Evolutionary conservation across 2,329 filamentous ascomycete species (phyloP).

Genomic region (Xylariaceae sp.): DNA sequence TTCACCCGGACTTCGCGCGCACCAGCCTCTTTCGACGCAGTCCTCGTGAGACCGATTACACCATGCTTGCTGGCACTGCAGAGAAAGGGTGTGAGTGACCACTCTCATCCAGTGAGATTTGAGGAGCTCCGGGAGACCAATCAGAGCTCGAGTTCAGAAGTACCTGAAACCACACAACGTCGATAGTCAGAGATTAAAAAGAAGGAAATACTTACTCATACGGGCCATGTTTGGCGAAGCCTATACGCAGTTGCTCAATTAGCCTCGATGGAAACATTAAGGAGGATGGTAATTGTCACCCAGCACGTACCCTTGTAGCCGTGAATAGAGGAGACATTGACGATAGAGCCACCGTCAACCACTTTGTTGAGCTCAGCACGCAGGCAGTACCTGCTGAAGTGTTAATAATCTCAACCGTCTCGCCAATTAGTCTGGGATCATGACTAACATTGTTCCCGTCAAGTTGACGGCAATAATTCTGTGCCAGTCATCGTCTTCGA

Average conservation of each 20-base stretch:
- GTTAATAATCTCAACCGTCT: slow-evolving; percentile 10
- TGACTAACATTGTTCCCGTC: slow-evolving; percentile 44
- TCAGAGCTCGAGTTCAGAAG: not conserved
- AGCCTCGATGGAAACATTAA: slow-evolving; percentile 19
- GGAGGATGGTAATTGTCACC: slow-evolving; percentile 23
- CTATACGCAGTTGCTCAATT: slow-evolving; percentile 25
- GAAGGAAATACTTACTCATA: slow-evolving; percentile 28
- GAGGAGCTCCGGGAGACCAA: not conserved
- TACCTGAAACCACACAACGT: not conserved
- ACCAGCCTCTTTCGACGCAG: slow-evolving; percentile 39
- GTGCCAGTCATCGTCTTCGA: slow-evolving; percentile 49
- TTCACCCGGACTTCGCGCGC: slow-evolving; percentile 45
- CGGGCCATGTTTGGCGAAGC: slow-evolving; percentile 39
- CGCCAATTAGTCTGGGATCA: not conserved
- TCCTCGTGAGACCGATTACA: slow-evolving; percentile 37
- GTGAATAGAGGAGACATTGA: slow-evolving; percentile 55
- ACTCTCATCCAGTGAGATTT: not conserved
- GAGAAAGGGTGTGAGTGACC: slow-evolving; percentile 11
- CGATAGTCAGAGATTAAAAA: not conserved
- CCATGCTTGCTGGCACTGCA: slow-evolving; percentile 20
- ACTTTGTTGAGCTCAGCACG: slow-evolving; percentile 45
- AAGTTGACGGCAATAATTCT: slow-evolving; percentile 48
- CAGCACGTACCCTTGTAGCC: slow-evolving; percentile 41
- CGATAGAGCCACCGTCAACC: slow-evolving; percentile 53
- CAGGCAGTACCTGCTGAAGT: slow-evolving; percentile 38